Evolutionary conservation across 148 eudicot species (phyloP).

Genomic region (Rhododendron ferrugineum): DNA sequence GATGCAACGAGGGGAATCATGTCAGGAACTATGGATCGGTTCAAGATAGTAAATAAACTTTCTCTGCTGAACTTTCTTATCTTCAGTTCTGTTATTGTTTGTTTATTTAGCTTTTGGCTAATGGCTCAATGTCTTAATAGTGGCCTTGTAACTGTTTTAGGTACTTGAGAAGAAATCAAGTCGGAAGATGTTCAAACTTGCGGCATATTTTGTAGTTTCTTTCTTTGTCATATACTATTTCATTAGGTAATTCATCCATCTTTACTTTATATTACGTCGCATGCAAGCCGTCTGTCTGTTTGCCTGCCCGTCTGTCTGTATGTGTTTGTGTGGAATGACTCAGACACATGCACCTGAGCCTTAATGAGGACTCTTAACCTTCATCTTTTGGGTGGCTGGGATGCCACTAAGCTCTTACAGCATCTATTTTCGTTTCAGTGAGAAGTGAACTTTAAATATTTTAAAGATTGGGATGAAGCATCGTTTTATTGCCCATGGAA

Average conservation of each 20-base stretch:
- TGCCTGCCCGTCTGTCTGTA: not conserved
- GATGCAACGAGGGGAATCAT: constrained; percentile 86
- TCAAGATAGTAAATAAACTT: constrained; percentile 55
- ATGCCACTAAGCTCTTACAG: not conserved
- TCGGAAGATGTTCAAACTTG: constrained; percentile 57
- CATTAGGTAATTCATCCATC: constrained; percentile 45
- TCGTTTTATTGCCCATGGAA: not conserved
- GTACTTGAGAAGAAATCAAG: constrained; percentile 80
- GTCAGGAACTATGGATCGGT: constrained; percentile 78
- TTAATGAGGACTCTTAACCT: not conserved
- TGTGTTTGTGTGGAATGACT: not conserved
- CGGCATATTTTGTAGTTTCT: constrained; percentile 47
- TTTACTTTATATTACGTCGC: not conserved
- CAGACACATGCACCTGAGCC: not conserved
- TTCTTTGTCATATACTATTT: constrained; percentile 54
- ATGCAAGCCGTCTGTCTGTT: not conserved
- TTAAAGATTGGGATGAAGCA: not conserved
- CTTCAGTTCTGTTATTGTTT: not conserved
- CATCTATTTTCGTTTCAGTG: not conserved
- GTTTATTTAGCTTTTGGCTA: constrained; percentile 11
- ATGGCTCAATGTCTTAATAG: not conserved
- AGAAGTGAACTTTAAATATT: not conserved
- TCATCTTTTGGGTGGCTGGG: not conserved
- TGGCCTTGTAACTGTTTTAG: constrained; percentile 23
- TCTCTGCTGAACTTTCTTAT: constrained; percentile 1